phyloP scores from a whole-genome alignment of 2,329 filamentous ascomycete genomes.

The Penicillium sp. region DNA sequence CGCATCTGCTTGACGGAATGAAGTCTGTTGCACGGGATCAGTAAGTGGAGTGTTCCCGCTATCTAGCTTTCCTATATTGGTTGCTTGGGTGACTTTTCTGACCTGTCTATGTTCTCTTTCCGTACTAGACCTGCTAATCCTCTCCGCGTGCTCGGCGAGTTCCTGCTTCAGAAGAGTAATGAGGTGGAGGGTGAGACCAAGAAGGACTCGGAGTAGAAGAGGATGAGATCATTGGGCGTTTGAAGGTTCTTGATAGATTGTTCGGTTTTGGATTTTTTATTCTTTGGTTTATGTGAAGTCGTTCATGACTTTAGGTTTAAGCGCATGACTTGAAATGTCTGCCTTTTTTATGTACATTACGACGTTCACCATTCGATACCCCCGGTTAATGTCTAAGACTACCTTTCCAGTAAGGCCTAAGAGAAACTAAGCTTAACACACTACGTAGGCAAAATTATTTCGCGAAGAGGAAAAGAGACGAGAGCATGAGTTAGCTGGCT shows the following conservation, averaged over 20 bases:
- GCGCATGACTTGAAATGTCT: background rate
- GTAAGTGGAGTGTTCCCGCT: constrained; percentile 50
- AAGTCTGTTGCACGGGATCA: constrained; percentile 69
- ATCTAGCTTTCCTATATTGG: background rate
- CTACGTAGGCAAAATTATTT: too few species aligned
- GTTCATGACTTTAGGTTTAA: background rate
- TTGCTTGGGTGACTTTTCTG: background rate
- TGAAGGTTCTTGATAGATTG: background rate
- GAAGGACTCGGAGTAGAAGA: constrained; percentile 27
- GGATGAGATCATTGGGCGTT: constrained; percentile 10
- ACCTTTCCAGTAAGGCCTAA: background rate
- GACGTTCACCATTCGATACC: constrained; percentile 2
- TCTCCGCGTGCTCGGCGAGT: constrained; percentile 68
- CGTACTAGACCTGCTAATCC: constrained; percentile 64
- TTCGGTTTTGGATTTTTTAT: background rate
- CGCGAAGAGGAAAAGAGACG: too few species aligned
- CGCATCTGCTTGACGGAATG: constrained; percentile 70
- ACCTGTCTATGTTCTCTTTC: background rate
- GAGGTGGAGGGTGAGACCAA: constrained; percentile 56
- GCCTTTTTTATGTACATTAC: background rate
- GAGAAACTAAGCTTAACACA: background rate
- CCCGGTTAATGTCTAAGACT: background rate
- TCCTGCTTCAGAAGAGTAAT: constrained; percentile 64
- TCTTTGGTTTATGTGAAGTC: background rate
- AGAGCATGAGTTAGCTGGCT: too few species aligned